phyloP scores from a whole-genome alignment of 139 green algal species.

The Chlorella sp. region DNA sequence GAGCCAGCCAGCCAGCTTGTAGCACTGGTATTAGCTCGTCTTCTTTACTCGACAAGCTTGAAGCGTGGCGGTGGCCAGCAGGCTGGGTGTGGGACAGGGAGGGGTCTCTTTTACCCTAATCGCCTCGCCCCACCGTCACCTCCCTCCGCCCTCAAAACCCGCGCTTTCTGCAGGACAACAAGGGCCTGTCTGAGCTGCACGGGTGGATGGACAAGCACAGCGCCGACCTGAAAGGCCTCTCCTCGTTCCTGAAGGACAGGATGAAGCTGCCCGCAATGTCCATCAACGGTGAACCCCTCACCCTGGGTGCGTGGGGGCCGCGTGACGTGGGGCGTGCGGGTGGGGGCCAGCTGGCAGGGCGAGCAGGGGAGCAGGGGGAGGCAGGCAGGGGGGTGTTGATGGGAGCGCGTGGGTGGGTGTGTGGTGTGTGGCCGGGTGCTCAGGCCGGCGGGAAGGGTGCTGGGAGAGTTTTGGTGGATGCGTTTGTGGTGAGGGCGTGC shows the following conservation, averaged over 20 bases:
- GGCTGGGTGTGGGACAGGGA: too few relatives aligned
- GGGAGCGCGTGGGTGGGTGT: too few relatives aligned
- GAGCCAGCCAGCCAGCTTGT: not conserved
- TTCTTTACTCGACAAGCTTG: too few relatives aligned
- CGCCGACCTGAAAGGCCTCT: not conserved
- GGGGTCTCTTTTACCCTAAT: too few relatives aligned
- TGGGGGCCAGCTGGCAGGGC: too few relatives aligned
- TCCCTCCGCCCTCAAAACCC: not conserved
- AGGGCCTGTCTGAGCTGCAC: not conserved
- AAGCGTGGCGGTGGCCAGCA: too few relatives aligned
- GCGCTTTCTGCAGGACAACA: slow-evolving; percentile 1
- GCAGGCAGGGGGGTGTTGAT: too few relatives aligned
- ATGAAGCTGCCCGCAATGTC: not conserved
- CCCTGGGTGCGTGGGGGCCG: slow-evolving; percentile 4
- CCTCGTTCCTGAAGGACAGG: not conserved
- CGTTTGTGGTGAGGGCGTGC: not conserved
- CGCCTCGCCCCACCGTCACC: not conserved
- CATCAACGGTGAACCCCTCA: slow-evolving; percentile 1
- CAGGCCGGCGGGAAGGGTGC: too few relatives aligned
- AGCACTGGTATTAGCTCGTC: not conserved
- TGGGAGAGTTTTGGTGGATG: not conserved
- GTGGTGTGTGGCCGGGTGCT: too few relatives aligned
- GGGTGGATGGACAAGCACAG: slow-evolving; percentile 10
- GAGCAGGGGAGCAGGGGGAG: too few relatives aligned
- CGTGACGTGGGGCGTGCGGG: too few relatives aligned